phyloP scores from a whole-genome alignment of 306 rosid genomes.

The Inga laurina region DNA sequence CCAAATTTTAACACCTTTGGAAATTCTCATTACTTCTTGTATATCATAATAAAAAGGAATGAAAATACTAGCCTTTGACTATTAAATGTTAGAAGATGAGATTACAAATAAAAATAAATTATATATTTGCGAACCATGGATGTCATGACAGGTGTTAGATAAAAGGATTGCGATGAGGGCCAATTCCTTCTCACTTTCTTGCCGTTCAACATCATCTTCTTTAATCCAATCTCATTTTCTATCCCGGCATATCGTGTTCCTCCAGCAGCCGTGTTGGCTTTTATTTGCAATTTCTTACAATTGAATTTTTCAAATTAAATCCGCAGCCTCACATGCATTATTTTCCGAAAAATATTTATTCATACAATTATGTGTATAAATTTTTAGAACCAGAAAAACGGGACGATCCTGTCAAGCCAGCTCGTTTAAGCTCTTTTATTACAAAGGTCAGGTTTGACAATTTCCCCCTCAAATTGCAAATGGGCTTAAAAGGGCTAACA shows the following conservation, averaged over 20 bases:
- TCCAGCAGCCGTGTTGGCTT: background rate
- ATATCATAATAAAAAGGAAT: background rate
- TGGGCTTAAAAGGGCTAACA: no score
- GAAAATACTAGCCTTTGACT: background rate
- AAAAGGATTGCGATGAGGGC: background rate
- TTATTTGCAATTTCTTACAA: background rate
- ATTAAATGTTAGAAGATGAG: background rate
- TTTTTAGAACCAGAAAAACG: no score
- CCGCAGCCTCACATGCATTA: background rate
- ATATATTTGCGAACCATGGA: background rate
- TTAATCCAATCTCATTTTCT: background rate
- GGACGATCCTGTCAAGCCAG: rapidly evolving
- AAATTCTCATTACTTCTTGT: no score
- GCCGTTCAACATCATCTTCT: background rate
- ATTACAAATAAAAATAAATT: no score
- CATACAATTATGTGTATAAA: background rate
- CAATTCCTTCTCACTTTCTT: background rate
- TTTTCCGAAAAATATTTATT: background rate
- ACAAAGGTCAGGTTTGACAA: rapidly evolving
- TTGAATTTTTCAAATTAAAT: background rate
- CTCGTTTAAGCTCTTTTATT: no score
- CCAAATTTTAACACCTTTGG: background rate
- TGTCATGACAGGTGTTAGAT: background rate
- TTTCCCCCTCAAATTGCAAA: no score
- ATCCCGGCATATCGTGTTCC: background rate